A percentile compares a stretch with the other conserved stretches of the same genome.
Conservation (phyloP, 352 stramenopile genomes). For the Globisporangium okanoganense region DNA sequence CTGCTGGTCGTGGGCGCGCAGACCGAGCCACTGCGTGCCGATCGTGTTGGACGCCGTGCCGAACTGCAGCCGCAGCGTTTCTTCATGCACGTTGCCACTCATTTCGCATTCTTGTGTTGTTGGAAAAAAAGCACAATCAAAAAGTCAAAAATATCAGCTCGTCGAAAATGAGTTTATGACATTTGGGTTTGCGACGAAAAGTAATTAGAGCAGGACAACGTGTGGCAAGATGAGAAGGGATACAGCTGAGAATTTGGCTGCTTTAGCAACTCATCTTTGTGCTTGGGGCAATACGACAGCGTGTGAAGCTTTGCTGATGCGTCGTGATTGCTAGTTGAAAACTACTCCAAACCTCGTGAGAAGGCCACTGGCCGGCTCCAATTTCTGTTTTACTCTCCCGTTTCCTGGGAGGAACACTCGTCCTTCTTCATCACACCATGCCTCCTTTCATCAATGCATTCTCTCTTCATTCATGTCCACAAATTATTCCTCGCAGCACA, state of each 20-base stretch:
- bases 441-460: not conserved
- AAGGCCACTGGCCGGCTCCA: constrained; percentile 88
- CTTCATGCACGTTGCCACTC: constrained; percentile 24
- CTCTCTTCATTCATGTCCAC: too few species aligned
- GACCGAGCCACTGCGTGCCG: constrained; percentile 50
- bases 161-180: not conserved
- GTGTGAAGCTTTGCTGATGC: constrained; percentile 92
- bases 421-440: not conserved
- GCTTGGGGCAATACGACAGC: constrained; percentile 92
- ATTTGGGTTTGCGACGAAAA: not conserved
- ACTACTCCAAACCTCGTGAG: constrained; percentile 91
- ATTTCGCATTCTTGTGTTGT: too few species aligned
- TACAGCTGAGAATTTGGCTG: fast-evolving
- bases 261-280: constrained; percentile 62
- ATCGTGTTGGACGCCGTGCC: constrained; percentile 63
- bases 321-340: constrained; percentile 95
- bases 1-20: constrained; percentile 39
- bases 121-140: too few species aligned
- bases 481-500: too few species aligned
- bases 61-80: constrained; percentile 72
- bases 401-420: constrained; percentile 46
- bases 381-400: constrained; percentile 88
- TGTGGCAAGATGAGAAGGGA: not conserved
- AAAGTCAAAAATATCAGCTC: too few species aligned
- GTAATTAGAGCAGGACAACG: not conserved